Percentiles rank a stretch among this genome's conserved stretches.
Conservation (phyloP, 495 filamentous ascomycete genomes). For the Aspergillus diversus region DNA sequence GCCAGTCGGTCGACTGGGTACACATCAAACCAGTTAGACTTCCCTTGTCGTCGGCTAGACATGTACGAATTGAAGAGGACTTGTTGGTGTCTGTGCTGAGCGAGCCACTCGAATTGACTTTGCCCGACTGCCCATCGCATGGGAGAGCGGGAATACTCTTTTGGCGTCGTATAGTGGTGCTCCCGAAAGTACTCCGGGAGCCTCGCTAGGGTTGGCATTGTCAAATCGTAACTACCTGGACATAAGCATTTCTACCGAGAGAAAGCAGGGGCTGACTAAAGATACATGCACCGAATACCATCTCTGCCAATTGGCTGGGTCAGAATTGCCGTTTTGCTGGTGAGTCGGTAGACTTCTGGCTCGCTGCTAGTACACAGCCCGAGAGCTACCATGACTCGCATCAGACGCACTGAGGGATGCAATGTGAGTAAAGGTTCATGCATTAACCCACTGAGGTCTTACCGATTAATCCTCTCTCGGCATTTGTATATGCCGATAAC, state of each 20-base stretch:
- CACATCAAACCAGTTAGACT: constrained; percentile 41
- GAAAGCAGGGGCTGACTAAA: constrained; percentile 1
- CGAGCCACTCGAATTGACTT: constrained; percentile 48
- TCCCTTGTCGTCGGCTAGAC: constrained; percentile 41
- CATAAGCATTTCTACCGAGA: constrained; percentile 2
- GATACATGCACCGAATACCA: constrained; percentile 46
- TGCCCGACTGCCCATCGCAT: constrained; percentile 47
- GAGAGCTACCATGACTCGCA: constrained; percentile 42
- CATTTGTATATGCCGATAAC: constrained; percentile 32
- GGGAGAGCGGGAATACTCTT: constrained; percentile 38
- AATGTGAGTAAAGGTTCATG: neutral
- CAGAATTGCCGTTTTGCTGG: constrained; percentile 37
- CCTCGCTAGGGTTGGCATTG: constrained; percentile 38
- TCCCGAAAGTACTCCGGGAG: constrained; percentile 38
- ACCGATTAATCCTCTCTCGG: constrained; percentile 39
- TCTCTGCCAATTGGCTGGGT: constrained; percentile 42
- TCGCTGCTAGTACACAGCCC: constrained; percentile 34
- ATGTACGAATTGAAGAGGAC: constrained; percentile 46
- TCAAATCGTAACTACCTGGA: constrained; percentile 40
- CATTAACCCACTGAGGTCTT: constrained; percentile 4
- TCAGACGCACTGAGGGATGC: constrained; percentile 36
- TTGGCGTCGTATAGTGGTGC: constrained; percentile 35
- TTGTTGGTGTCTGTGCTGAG: constrained; percentile 34
- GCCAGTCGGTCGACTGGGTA: constrained; percentile 37
- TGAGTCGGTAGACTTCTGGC: constrained; percentile 34